Conservation (phyloP, 2,329 filamentous ascomycete genomes). For the Monilinia fructicola region DNA sequence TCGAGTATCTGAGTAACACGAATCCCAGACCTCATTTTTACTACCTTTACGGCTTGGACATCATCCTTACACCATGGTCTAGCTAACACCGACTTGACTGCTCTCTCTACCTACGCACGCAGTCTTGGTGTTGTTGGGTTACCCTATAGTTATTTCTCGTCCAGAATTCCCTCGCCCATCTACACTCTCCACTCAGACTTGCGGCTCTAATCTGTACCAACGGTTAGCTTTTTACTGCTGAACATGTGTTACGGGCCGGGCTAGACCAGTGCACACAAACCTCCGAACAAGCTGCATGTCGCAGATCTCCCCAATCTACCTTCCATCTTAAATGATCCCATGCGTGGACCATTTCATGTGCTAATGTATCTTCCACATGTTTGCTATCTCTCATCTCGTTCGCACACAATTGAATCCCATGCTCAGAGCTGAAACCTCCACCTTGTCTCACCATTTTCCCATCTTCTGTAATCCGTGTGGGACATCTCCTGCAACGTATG, state of each 20-base stretch:
- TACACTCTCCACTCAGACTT: conserved; percentile 89
- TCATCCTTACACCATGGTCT: conserved; percentile 82
- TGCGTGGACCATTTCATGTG: conserved; percentile 97
- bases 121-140: conserved; percentile 91
- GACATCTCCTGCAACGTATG: conserved; percentile 80
- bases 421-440: conserved; percentile 82
- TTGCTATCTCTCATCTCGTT: conserved; percentile 80
- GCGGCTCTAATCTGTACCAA: conserved; percentile 76
- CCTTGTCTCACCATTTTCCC: conserved; percentile 60
- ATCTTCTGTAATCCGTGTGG: conserved; percentile 50
- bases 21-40: conserved; percentile 99
- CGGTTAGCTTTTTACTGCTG: conserved; percentile 28
- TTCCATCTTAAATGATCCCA: conserved; percentile 93
- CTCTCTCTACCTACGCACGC: conserved; percentile 79
- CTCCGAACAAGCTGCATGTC: conserved; percentile 93
- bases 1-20: conserved; percentile 89
- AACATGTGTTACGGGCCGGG: conserved; percentile 1
- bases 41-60: conserved; percentile 79
- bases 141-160: conserved; percentile 82
- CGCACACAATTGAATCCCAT: conserved; percentile 88
- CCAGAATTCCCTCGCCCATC: conserved; percentile 84
- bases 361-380: conserved; percentile 88
- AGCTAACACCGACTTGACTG: conserved; percentile 74
- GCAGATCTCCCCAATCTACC: conserved; percentile 76
- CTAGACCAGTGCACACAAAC: conserved; percentile 47